Evolutionary conservation across 352 stramenopile genomes (phyloP).

Genomic region (Globisporangium carolinianum): DNA sequence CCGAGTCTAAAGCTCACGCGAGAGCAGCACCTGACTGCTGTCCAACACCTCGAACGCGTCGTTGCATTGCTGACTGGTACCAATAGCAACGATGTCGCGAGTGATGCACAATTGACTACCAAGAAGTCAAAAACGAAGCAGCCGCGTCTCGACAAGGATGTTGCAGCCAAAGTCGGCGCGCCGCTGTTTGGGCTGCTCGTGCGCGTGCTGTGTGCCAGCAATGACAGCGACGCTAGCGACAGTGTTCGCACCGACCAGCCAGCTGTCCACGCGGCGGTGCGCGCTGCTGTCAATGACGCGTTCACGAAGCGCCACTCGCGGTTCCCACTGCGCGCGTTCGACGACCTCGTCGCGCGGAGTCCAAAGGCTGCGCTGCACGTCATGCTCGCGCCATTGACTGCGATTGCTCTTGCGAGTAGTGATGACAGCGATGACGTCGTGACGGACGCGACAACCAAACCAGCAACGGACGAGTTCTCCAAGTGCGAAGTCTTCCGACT

Average conservation of each 20-base stretch:
- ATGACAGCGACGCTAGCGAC: conserved; percentile 10
- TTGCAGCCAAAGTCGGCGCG: conserved; percentile 48
- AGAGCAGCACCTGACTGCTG: conserved; percentile 2
- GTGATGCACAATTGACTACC: no score
- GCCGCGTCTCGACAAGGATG: conserved; percentile 45
- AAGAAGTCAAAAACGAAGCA: conserved; percentile 15
- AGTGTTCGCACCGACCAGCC: conserved; percentile 1
- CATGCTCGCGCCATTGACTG: conserved; percentile 44
- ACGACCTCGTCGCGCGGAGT: conserved; percentile 57
- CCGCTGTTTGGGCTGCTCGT: conserved; percentile 55
- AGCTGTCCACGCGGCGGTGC: conserved; percentile 23
- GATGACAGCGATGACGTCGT: conserved; percentile 20
- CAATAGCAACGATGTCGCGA: no score
- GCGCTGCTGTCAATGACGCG: conserved; percentile 28
- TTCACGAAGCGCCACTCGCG: conserved; percentile 83
- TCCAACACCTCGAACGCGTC: conserved; percentile 27
- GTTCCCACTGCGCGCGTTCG: conserved; percentile 61
- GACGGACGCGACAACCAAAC: neutral
- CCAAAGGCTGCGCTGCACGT: conserved; percentile 42
- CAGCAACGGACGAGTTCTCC: conserved; percentile 67
- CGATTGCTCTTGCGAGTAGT: conserved; percentile 27
- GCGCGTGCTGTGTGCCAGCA: conserved; percentile 23
- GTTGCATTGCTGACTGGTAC: conserved; percentile 27
- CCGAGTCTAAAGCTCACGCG: conserved; percentile 11
- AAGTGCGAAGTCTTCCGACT: conserved; percentile 71